phyloP scores from a whole-genome alignment of 179 eudicot genomes.

The Beta macrorhiza region DNA sequence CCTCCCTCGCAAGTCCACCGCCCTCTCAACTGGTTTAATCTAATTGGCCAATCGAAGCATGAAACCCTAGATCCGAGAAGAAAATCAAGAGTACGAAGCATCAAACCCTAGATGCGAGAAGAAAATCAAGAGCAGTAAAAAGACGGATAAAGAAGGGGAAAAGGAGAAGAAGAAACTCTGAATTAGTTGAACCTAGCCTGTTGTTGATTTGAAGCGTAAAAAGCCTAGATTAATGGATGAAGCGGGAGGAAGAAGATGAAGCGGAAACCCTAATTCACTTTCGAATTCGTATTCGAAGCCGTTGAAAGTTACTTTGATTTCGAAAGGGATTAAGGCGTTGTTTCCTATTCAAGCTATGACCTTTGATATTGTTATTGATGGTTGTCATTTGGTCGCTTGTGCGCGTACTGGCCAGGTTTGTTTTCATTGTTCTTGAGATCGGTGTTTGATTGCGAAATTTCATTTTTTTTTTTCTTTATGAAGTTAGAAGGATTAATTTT shows the following conservation, averaged over 20 bases:
- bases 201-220: constrained; percentile 32
- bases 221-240: constrained; percentile 32
- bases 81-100: no score
- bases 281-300: constrained; percentile 71
- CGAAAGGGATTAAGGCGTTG: constrained; percentile 74
- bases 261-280: constrained; percentile 57
- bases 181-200: constrained; percentile 33
- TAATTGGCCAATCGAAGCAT: no score
- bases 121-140: no score
- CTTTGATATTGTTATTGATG: constrained; percentile 46
- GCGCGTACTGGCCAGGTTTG: constrained; percentile 83
- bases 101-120: no score
- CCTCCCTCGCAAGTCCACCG: no score
- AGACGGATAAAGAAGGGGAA: no score
- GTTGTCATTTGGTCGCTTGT: constrained; percentile 80
- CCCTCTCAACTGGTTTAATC: no score
- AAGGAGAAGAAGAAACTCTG: constrained; percentile 26
- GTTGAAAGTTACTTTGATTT: constrained; percentile 51
- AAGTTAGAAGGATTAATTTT: no score
- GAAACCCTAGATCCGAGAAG: no score
- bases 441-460: no score
- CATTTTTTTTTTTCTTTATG: no score
- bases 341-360: constrained; percentile 58
- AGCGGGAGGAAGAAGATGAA: constrained; percentile 25
- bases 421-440: no score